Percentiles rank a stretch among this genome's conserved stretches.
These are phyloP conservation scores for Corrigiola litoralis DNA, from an alignment of 179 eudicot genomes.

Conservation along the genomic window DNA sequence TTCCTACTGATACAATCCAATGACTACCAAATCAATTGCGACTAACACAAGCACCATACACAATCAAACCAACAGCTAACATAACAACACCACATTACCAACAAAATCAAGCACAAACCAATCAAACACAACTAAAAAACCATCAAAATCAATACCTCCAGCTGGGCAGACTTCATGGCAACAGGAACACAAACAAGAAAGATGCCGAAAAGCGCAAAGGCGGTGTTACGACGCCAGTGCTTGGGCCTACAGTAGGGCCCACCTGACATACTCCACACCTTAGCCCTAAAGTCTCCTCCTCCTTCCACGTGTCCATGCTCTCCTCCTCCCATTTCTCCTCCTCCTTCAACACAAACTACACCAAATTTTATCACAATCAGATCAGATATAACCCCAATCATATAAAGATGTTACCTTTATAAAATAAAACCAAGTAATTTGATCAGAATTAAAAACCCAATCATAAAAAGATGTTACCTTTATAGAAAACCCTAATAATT, in stretches of 20 bases:
- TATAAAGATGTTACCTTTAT: too few species aligned
- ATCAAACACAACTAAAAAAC: not conserved
- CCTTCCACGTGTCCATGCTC: conserved; percentile 44
- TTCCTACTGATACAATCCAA: too few species aligned
- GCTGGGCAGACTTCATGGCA: conserved; percentile 82
- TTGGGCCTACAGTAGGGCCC: conserved; percentile 83
- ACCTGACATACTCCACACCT: conserved; percentile 88
- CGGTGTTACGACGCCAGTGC: conserved; percentile 93
- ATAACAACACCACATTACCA: not conserved
- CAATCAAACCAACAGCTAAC: not conserved
- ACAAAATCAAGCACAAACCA: not conserved
- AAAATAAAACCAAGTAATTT: too few species aligned
- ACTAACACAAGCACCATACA: too few species aligned
- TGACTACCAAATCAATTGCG: too few species aligned
- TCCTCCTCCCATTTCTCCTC: conserved; percentile 52
- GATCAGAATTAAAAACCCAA: too few species aligned
- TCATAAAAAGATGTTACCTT: too few species aligned
- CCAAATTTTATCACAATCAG: not conserved
- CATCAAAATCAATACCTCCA: conserved; percentile 47
- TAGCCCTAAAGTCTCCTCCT: conserved; percentile 70
- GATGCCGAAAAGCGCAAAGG: conserved; percentile 68
- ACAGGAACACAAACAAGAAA: conserved; percentile 78
- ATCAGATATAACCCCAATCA: too few species aligned
- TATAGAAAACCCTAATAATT: too few species aligned
- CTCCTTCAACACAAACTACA: conserved; percentile 13